Percentiles rank a stretch among this genome's conserved stretches.
Evolutionary conservation across 2,329 filamentous ascomycete species (phyloP).

Genomic region (Pseudocercospora fuligena): DNA sequence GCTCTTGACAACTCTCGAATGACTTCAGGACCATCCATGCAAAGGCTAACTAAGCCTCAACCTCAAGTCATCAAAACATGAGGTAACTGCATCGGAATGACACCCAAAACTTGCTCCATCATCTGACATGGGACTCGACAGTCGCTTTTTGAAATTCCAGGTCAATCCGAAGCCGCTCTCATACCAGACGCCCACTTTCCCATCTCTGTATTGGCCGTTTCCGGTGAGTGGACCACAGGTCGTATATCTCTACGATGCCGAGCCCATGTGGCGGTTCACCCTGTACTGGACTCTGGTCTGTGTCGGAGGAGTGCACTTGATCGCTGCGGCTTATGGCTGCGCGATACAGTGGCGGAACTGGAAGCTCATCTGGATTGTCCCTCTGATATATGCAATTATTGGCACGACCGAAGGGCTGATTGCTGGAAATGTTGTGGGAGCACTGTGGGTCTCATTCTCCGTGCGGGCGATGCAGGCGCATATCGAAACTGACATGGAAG

Average conservation of each 20-base stretch:
- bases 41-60: slow-evolving; percentile 5
- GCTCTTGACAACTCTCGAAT: neutral
- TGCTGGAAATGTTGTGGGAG: slow-evolving; percentile 78
- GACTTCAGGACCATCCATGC: neutral
- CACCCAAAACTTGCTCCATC: neutral
- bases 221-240: slow-evolving; percentile 61
- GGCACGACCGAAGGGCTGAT: slow-evolving; percentile 78
- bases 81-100: neutral
- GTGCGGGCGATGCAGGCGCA: neutral
- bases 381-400: slow-evolving; percentile 70
- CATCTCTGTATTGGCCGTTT: slow-evolving; percentile 78
- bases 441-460: slow-evolving; percentile 65
- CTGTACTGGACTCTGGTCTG: slow-evolving; percentile 83
- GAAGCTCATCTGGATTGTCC: slow-evolving; percentile 70
- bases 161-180: slow-evolving; percentile 55
- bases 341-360: slow-evolving; percentile 67
- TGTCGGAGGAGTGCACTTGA: slow-evolving; percentile 74
- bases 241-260: slow-evolving; percentile 71
- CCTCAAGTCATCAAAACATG: slow-evolving; percentile 1
- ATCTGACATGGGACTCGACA: slow-evolving; percentile 11
- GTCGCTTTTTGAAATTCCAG: slow-evolving; percentile 52
- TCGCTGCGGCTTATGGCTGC: slow-evolving; percentile 73
- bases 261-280: slow-evolving; percentile 86
- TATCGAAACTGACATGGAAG: neutral
- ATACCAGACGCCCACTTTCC: slow-evolving; percentile 75